These are phyloP conservation scores for Cucurbita pepo DNA, from an alignment of 306 rosid genomes.

Conservation along the genomic window DNA sequence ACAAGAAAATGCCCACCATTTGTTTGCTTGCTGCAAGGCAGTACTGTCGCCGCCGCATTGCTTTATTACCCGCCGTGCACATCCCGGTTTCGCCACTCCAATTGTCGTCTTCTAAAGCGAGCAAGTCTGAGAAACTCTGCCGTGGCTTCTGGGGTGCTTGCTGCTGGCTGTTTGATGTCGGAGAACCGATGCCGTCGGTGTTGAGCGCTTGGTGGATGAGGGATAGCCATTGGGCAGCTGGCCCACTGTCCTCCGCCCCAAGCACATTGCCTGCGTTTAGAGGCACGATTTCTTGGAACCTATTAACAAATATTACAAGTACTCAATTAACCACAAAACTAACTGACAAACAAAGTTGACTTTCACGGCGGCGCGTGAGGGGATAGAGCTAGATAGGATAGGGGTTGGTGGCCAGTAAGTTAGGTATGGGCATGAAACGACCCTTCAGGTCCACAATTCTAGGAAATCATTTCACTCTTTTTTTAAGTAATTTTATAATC, in stretches of 20 bases:
- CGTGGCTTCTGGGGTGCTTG: constrained; percentile 19
- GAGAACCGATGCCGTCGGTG: not conserved
- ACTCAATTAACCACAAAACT: not conserved
- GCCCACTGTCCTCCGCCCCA: constrained; percentile 70
- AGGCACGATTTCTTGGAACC: constrained; percentile 95
- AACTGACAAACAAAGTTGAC: not conserved
- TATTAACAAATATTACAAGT: not conserved
- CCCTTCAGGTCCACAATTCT: not conserved
- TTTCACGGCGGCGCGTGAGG: not conserved
- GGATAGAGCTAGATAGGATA: not conserved
- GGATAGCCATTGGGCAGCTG: constrained; percentile 59
- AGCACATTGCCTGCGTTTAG: constrained; percentile 76
- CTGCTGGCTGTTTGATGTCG: not conserved
- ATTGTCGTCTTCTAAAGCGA: constrained; percentile 24
- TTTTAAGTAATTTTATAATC: no score
- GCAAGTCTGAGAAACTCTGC: constrained; percentile 32
- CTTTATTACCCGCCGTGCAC: not conserved
- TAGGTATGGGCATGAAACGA: not conserved
- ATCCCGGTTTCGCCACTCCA: constrained; percentile 14
- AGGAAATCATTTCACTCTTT: not conserved
- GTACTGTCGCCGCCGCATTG: constrained; percentile 9
- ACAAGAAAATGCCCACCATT: constrained; percentile 84
- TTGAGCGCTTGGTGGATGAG: constrained; percentile 50
- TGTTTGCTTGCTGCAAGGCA: constrained; percentile 66
- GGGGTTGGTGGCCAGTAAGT: not conserved